These are phyloP conservation scores for Mucor plumbeus DNA, from an alignment of 371 early-diverging fungal species.

Conservation along the genomic window DNA sequence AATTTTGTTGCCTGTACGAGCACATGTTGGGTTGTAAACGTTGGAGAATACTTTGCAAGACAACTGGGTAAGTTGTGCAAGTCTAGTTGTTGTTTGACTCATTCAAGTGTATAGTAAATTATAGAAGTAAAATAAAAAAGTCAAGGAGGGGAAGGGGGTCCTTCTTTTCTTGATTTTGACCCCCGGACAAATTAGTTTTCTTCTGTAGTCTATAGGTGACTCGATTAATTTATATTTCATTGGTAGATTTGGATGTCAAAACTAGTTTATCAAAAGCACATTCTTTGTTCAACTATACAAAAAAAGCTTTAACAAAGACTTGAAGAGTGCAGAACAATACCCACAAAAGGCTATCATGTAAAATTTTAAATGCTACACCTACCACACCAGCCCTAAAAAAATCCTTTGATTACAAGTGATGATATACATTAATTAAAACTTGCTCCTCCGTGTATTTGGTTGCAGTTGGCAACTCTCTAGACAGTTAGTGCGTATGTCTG, in stretches of 20 bases:
- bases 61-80: constrained; percentile 65
- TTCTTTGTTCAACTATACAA: constrained; percentile 43
- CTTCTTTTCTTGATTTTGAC: constrained; percentile 6
- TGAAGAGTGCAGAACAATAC: no score
- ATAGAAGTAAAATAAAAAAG: constrained; percentile 2
- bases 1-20: constrained; percentile 77
- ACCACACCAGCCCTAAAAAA: no score
- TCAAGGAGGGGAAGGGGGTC: background rate
- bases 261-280: no score
- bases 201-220: background rate
- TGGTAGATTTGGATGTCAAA: constrained; percentile 69
- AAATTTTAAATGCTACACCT: no score
- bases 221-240: constrained; percentile 25
- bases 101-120: constrained; percentile 4
- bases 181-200: background rate
- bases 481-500: no score
- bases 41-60: constrained; percentile 71
- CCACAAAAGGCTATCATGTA: background rate
- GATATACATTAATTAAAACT: no score
- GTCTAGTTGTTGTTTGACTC: constrained; percentile 37
- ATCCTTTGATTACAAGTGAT: no score
- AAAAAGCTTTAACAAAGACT: no score
- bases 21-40: constrained; percentile 73
- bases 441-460: no score
- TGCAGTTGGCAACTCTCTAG: no score